A percentile compares a stretch with the other conserved stretches of the same genome.
These are phyloP conservation scores for Alternaria tenuissima DNA, from an alignment of 2,329 filamentous ascomycete species.

Conservation along the genomic window DNA sequence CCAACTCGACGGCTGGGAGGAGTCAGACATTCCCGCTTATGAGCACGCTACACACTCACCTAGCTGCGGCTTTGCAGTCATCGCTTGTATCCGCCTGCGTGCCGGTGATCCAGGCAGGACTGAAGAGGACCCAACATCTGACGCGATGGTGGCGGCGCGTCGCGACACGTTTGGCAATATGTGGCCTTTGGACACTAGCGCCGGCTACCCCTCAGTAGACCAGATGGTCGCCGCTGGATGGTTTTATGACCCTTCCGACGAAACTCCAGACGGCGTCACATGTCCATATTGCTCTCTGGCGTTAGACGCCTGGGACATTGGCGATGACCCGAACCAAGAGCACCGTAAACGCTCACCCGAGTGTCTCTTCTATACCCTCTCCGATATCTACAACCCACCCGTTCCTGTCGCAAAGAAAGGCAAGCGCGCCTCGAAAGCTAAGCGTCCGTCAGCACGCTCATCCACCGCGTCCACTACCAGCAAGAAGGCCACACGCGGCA, in stretches of 20 bases:
- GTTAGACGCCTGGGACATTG: slow-evolving; percentile 92
- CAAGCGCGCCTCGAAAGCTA: slow-evolving; percentile 38
- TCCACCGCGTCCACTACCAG: slow-evolving; percentile 23
- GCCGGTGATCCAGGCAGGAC: slow-evolving; percentile 69
- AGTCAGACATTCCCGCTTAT: slow-evolving; percentile 79
- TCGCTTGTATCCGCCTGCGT: slow-evolving; percentile 61
- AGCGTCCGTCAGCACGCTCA: slow-evolving; percentile 36
- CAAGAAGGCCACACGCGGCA: slow-evolving; percentile 27
- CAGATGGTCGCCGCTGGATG: slow-evolving; percentile 91
- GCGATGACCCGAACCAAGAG: slow-evolving; percentile 91
- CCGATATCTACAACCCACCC: slow-evolving; percentile 60
- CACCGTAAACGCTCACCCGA: slow-evolving; percentile 80
- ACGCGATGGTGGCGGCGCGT: slow-evolving; percentile 77
- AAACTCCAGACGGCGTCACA: slow-evolving; percentile 87
- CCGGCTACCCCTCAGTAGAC: slow-evolving; percentile 56
- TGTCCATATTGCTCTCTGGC: slow-evolving; percentile 91
- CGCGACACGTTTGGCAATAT: slow-evolving; percentile 80
- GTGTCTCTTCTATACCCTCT: slow-evolving; percentile 83
- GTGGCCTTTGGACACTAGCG: slow-evolving; percentile 80
- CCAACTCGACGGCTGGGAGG: slow-evolving; percentile 90
- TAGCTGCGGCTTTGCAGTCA: slow-evolving; percentile 87
- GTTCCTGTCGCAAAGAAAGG: slow-evolving; percentile 33
- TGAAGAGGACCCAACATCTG: slow-evolving; percentile 76
- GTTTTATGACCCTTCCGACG: slow-evolving; percentile 86
- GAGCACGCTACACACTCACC: slow-evolving; percentile 88